Base-by-base conservation (phyloP, 495 filamentous ascomycete genomes). In the Penicillium cosmopolitanum region DNA sequence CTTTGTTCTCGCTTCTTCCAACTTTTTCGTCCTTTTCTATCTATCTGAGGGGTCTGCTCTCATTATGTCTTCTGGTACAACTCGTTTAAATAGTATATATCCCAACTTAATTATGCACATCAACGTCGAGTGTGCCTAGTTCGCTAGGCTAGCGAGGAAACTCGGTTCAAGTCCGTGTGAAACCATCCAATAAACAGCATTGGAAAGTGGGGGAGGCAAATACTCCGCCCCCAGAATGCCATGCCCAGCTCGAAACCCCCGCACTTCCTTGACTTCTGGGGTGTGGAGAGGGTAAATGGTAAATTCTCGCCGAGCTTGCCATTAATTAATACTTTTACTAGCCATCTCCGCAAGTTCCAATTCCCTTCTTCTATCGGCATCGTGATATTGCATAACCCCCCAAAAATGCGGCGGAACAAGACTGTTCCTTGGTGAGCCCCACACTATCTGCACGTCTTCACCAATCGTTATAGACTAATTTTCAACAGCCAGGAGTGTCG, bases 401-500 rank as follows among this genome's bases (percentile, higher is more conserved):
- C 2, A 38, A 60, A 5, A 38, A 66, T 63, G 60, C 52, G 53
- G 51, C 58, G 51, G 36, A 66, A 57, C 53, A 66, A 62, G 60
- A 46, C 38, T 25, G 56, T 57, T 51, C 64, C 64, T 35, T 63
- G 64, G 64, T 66, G 34, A 63, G 64, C 43, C 53, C 56, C 56
- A 58, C 52, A n/a, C 36, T 23, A 12, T 54, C 35, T 3, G 19
- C n/a, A 10, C 21, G 36, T 8, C 25, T 43, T 21, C 28, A 35
- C 51, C 54, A 57, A 61, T 52, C 19, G 46, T 44, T 62, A 50
- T 51, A 36, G 0, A 43, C 16, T n/a, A 52, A 55, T 55, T 28
- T 18, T 33, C 33, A 36, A 61, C 33, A 65, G 63, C 47, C 58
- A 65, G 63, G 58, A 58, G 61, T 65, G 63, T 23, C 63, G 63